A percentile compares a stretch with the other conserved stretches of the same genome.
Conservation (phyloP, 2,329 filamentous ascomycete genomes). For the Fusarium protoensiforme region DNA sequence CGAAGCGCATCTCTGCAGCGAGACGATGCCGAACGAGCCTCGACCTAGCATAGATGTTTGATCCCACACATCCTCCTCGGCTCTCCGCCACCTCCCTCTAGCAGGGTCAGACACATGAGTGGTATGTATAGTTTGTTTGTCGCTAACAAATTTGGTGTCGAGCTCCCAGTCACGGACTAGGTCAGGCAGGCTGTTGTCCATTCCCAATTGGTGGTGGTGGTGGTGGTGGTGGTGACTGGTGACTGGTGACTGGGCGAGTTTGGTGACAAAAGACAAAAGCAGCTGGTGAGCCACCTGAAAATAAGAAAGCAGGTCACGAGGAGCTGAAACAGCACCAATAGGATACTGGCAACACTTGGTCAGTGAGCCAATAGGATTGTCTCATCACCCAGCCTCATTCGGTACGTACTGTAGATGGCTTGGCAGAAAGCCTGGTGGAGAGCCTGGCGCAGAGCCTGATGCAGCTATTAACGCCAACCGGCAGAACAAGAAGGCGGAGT, state of each 20-base stretch:
- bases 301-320: not conserved
- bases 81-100: not conserved
- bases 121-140: not conserved
- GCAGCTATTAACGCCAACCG: not conserved
- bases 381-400: not conserved
- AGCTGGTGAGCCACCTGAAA: not conserved
- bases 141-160: not conserved
- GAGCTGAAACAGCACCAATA: not conserved
- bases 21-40: not conserved
- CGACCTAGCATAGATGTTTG: not conserved
- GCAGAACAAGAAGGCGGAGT: not conserved
- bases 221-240: too few species aligned
- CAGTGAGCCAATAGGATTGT: not conserved
- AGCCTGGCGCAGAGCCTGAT: not conserved
- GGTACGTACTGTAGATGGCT: not conserved
- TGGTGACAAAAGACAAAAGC: too few species aligned
- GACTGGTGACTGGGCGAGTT: too few species aligned
- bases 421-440: not conserved
- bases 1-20: not conserved
- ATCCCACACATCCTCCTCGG: not conserved
- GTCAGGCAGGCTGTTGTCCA: not conserved
- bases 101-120: not conserved
- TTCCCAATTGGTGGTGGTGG: not conserved
- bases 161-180: not conserved
- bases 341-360: not conserved